These are phyloP conservation scores for Salix exigua DNA, from an alignment of 345 rosid species.

Conservation along the genomic window DNA sequence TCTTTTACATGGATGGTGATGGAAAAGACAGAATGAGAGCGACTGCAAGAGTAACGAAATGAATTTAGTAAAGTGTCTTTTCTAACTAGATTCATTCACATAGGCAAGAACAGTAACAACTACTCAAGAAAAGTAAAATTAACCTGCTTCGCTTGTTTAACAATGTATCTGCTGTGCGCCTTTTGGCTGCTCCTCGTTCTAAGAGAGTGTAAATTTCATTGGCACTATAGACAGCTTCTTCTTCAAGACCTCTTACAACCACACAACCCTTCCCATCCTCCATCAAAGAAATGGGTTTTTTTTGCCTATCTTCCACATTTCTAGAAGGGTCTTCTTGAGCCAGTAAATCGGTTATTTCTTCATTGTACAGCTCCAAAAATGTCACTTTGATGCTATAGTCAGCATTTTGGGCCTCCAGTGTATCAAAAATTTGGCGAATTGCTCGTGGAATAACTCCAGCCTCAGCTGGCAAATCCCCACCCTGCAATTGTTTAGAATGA, in stretches of 20 bases:
- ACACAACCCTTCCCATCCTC: slow-evolving; percentile 94
- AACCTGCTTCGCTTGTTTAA: slow-evolving; percentile 88
- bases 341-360: slow-evolving; percentile 80
- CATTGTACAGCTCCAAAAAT: slow-evolving; percentile 87
- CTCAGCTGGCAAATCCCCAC: slow-evolving; percentile 85
- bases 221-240: slow-evolving; percentile 87
- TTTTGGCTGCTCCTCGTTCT: slow-evolving; percentile 76
- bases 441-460: slow-evolving; percentile 95
- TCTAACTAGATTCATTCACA: neutral
- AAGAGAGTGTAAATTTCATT: slow-evolving; percentile 76
- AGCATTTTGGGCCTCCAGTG: slow-evolving; percentile 79
- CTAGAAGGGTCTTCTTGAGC: slow-evolving; percentile 68
- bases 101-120: neutral
- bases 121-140: neutral
- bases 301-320: slow-evolving; percentile 62
- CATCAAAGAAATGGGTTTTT: slow-evolving; percentile 80
- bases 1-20: slow-evolving; percentile 78
- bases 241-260: slow-evolving; percentile 85
- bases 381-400: slow-evolving; percentile 91
- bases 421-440: slow-evolving; percentile 77
- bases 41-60: slow-evolving; percentile 42
- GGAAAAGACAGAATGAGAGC: slow-evolving; percentile 91
- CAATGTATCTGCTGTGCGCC: slow-evolving; percentile 86
- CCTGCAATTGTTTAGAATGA: slow-evolving; percentile 32
- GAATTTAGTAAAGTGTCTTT: slow-evolving; percentile 4